phyloP scores from a whole-genome alignment of 495 filamentous ascomycete genomes.

The Neurospora intermedia region DNA sequence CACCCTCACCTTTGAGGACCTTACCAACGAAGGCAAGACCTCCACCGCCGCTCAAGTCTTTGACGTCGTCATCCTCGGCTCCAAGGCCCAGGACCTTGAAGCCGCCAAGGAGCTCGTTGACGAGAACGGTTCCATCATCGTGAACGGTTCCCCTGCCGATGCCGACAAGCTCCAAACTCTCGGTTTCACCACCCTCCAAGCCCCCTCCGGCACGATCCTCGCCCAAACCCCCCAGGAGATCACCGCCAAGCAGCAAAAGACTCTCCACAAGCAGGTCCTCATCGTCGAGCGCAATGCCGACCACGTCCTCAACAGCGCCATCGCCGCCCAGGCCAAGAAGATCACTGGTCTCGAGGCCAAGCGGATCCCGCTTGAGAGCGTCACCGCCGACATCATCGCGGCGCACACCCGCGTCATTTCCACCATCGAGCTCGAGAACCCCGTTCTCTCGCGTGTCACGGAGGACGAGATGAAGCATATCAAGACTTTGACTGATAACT shows the following conservation, averaged over 20 bases:
- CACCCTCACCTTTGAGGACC: not conserved
- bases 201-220: not conserved
- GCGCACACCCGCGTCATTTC: slow-evolving; percentile 4
- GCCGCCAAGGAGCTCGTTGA: not conserved
- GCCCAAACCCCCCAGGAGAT: not conserved
- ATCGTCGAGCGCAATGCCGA: not conserved
- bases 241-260: not conserved
- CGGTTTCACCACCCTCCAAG: not conserved
- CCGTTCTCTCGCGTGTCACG: not conserved
- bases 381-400: slow-evolving; percentile 2
- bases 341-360: not conserved
- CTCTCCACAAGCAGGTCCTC: not conserved
- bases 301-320: not conserved
- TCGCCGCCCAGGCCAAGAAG: not conserved
- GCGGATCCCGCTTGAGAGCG: not conserved
- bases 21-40: not conserved
- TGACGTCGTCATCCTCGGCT: not conserved
- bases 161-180: not conserved
- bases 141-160: not conserved
- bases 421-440: not conserved
- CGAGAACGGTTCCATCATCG: not conserved
- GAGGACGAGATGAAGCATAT: slow-evolving; percentile 3
- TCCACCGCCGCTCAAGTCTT: not conserved
- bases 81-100: not conserved
- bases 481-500: slow-evolving; percentile 21